Evolutionary conservation across 768 basidiomycete species (phyloP).

Genomic region (Chlorophyllum brunneum): DNA sequence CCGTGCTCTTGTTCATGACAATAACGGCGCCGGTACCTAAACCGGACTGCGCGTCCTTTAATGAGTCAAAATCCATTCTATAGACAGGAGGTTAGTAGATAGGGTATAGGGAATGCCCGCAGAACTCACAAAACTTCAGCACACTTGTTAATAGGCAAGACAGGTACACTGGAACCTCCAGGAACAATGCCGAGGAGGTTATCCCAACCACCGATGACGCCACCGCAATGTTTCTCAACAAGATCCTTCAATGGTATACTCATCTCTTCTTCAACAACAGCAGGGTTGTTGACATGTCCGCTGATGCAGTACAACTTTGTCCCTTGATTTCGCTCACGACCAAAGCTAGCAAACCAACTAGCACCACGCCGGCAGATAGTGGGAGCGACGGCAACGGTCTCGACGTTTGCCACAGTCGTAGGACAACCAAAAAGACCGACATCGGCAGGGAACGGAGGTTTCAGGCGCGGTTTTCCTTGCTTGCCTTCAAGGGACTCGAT

Average conservation of each 20-base stretch:
- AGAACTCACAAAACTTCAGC: constrained; percentile 80
- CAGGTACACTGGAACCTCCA: constrained; percentile 91
- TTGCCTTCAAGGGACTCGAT: constrained; percentile 98
- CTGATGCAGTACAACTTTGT: constrained; percentile 98
- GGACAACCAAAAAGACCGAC: constrained; percentile 98
- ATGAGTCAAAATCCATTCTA: constrained; percentile 97
- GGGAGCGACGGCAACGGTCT: constrained; percentile 96
- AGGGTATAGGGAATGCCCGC: constrained; percentile 3
- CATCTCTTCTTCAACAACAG: constrained; percentile 99
- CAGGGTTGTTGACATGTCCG: constrained; percentile 97
- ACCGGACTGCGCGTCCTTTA: constrained; percentile 95
- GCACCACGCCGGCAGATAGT: constrained; percentile 91
- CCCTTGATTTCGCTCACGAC: constrained; percentile 87
- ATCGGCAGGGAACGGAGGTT: constrained; percentile 98
- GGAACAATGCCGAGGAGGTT: constrained; percentile 97
- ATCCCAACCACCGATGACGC: constrained; percentile 92
- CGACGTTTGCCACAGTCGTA: constrained; percentile 96
- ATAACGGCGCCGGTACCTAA: constrained; percentile 98
- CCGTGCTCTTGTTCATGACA: constrained; percentile 98
- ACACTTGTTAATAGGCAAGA: constrained; percentile 80
- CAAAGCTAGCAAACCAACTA: constrained; percentile 90
- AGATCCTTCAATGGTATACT: constrained; percentile 92
- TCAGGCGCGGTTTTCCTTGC: constrained; percentile 95
- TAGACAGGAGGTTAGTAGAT: neutral
- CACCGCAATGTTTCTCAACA: constrained; percentile 96